Evolutionary conservation across 192 early-diverging fungal species (phyloP), one percentile per base, ranked within the genome.

Genomic region (Coemansia sp.): DNA sequence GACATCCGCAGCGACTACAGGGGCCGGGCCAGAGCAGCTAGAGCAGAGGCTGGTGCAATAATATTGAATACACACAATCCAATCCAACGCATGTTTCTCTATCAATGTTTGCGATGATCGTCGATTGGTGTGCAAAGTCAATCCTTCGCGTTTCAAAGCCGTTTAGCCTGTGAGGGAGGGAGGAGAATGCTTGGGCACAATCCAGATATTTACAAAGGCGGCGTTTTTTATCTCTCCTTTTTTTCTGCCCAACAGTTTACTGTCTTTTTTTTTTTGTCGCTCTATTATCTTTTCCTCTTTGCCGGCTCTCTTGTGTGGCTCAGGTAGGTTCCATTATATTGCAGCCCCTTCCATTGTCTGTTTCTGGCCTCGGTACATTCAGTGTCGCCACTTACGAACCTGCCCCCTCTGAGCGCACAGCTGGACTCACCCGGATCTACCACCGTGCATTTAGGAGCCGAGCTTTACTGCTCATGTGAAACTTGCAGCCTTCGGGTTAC

Each of bases 401-500:
- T 2, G n/a, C 18, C 5, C n/a, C 48, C 48, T 51, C 48, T 51
- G 48, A 13, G 48, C 48, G 48, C 48, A 51, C 48, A 51, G 48
- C 23, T 28, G 48, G 24, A 14, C 48, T 24, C 9, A 6, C 18
- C 48, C 48, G 11, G 48, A 51, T 51, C 48, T 26, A 5, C 24
- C 48, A 51, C 14, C 48, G 48, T 51, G 48, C 48, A 51, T 24
- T 11, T 51, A 5, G 48, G 48, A 26, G 48, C 48, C 48, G 23
- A 51, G 9, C 16, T 43, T 6, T 51, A 10, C 3, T 46, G 43
- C 43, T 23, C 43, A 38, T 59, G 36, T 59, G 34, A 35, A 59
- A 59, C 37, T 39, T 40, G 59, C 59, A 31, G 60, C 60, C 33
- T 39, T 45, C 31, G 46, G 24, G 43, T 46, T 38, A 59, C 34